Evolutionary conservation across 2,329 filamentous ascomycete genomes (phyloP), one percentile per base, ranked within the genome.

Genomic region (Thyridium curvatum): DNA sequence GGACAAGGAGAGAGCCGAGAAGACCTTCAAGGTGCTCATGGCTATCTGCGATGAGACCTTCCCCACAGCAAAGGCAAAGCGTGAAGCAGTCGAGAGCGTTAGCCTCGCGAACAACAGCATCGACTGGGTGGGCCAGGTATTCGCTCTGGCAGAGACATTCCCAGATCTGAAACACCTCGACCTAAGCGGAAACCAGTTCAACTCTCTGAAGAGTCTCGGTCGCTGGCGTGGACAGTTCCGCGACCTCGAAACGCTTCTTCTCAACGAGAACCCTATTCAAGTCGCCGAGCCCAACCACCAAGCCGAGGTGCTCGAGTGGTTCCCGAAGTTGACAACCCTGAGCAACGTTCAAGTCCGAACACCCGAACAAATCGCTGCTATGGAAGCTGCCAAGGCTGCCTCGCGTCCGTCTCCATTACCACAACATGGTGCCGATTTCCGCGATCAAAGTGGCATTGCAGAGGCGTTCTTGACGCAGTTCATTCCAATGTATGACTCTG

Each of bases 1-100:
- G 45, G 78, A 69, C 42, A 77, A 74, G 42, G 79, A 82, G 4
- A 82, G 81, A 2, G 80, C 85, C 34, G 77, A 84, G 46, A 98
- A 96, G 59, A 86, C 95, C 45, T 96, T 97, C 64, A 86, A 86
- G 38, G 91, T 86, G 2, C 71, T 97, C 45, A 94, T 97, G 86
- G 80, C 79, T 42, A 81, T 96, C 34, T 89, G 86, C 57, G 82
- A 94, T 38, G 68, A 78, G 44, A 74, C 84, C 14, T 94, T 95
- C 66, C 81, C 83, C 48, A 82, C 75, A 3, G 56, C 74, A 12
- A 71, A 82, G 43, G 81, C 84, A 36, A 90, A 90, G 59, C 76
- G 80, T 36, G 82, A 89, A 34, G 83, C 84, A 4, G 83, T 98
- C 35, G 69, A 83, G 46, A 91, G 87, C 54, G 82, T 97, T 51